Conservation (phyloP, 2,329 filamentous ascomycete species). For the Magnaporthiopsis poae region DNA sequence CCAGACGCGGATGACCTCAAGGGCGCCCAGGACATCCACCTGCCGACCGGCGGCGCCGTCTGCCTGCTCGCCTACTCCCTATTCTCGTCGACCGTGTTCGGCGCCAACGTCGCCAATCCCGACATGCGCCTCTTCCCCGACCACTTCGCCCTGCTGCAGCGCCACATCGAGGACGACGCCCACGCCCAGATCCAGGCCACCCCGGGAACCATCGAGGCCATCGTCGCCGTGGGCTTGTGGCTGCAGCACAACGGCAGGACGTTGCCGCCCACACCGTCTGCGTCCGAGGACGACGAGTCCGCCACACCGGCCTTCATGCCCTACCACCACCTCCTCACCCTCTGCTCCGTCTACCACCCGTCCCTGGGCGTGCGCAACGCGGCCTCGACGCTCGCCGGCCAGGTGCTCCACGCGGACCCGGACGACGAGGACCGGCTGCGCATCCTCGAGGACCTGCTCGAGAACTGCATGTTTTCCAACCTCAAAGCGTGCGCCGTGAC, state of each 20-base stretch:
- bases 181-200: slow-evolving; percentile 38
- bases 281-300: slow-evolving; percentile 8
- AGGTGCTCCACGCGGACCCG: slow-evolving; percentile 48
- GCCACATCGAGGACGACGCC: slow-evolving; percentile 42
- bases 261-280: neutral
- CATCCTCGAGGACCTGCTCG: slow-evolving; percentile 55
- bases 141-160: slow-evolving; percentile 43
- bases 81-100: slow-evolving; percentile 53
- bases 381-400: slow-evolving; percentile 42
- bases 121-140: slow-evolving; percentile 51
- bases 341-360: slow-evolving; percentile 49
- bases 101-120: slow-evolving; percentile 43
- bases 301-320: slow-evolving; percentile 39
- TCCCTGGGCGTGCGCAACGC: slow-evolving; percentile 45
- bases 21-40: slow-evolving; percentile 38
- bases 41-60: slow-evolving; percentile 50
- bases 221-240: slow-evolving; percentile 51
- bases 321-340: slow-evolving; percentile 50
- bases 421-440: slow-evolving; percentile 47
- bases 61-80: slow-evolving; percentile 53
- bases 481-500: slow-evolving; percentile 53
- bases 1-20: slow-evolving; percentile 20
- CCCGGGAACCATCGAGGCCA: slow-evolving; percentile 47
- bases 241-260: slow-evolving; percentile 35
- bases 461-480: slow-evolving; percentile 54